A percentile compares a stretch with the other conserved stretches of the same genome.
Conservation (phyloP, 805 yeast species). For the Starmerella vaccinii region DNA sequence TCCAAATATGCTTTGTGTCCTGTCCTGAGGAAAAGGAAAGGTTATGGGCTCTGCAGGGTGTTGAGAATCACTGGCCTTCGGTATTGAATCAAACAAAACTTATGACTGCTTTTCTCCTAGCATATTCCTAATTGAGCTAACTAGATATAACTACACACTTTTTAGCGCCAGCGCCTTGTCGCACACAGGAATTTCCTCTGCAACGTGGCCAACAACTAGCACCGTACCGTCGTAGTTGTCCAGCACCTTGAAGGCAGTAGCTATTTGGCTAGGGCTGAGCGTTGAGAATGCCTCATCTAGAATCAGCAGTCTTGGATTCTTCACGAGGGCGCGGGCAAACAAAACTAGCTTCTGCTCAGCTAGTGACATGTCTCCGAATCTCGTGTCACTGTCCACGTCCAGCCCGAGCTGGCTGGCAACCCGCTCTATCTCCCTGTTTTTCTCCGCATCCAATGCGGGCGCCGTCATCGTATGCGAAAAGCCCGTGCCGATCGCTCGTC, state of each 20-base stretch:
- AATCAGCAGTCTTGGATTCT: constrained; percentile 66
- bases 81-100: too few species aligned
- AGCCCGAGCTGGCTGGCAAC: constrained; percentile 39
- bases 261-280: constrained; percentile 58
- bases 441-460: constrained; percentile 36
- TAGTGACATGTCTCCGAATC: constrained; percentile 33
- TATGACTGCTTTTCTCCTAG: too few species aligned
- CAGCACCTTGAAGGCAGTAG: constrained; percentile 44
- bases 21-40: too few species aligned
- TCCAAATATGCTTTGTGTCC: too few species aligned
- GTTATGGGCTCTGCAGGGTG: too few species aligned
- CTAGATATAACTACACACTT: neutral
- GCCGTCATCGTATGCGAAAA: constrained; percentile 54
- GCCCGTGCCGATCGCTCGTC: constrained; percentile 61
- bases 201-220: constrained; percentile 72
- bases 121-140: too few species aligned
- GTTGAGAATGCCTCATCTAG: constrained; percentile 91
- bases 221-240: constrained; percentile 58
- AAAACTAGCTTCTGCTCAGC: constrained; percentile 28
- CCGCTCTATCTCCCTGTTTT: constrained; percentile 35
- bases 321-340: constrained; percentile 66
- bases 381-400: constrained; percentile 29
- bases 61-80: too few species aligned
- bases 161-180: constrained; percentile 30
- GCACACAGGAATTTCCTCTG: constrained; percentile 66